Evolutionary conservation across 345 rosid species (phyloP), one percentile per base, ranked within the genome.

Genomic region (Isatis tinctoria): DNA sequence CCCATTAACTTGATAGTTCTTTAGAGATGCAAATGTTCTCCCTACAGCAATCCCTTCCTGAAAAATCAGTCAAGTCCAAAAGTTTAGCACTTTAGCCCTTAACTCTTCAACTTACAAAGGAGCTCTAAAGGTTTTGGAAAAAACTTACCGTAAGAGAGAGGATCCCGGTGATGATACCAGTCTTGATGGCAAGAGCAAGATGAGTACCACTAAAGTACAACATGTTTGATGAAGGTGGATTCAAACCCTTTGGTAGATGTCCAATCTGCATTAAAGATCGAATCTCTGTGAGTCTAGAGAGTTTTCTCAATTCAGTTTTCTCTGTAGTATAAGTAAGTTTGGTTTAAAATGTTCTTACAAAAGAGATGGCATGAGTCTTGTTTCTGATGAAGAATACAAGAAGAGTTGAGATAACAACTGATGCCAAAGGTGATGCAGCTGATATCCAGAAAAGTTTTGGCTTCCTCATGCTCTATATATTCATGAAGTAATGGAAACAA

Each of bases 21-120:
- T 83, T 45, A 96, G 65, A 18, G 93, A 54, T 48, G 99, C 98
- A 86, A 92, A 92, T 18, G 98, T 96, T 72, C 99, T 92, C 65
- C 99, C 99, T 16, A 96, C 98, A 5, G 98, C 98, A 69, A 96
- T 96, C 74, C 98, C 99, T 87, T 96, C 98, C 99, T 96, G 67
- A 5, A 78, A 75, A 72, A 30, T 16, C 59, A 67, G 52, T 33
- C 6, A 66, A n/a, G 10, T 36, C 40, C 37, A 39, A 37, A 39
- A 28, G 3, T 20, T 24, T 52, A 52, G 58, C 57, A 51, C 30
- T 51, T 20, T 2, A 51, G 28, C 24, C 35, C 24, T 45, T 45
- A 57, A 62, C 36, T 33, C 52, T 70, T n/a, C 26, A 41, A 0
- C 27, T 12, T 18, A 48, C 20, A 65, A 60, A 33, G 32, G 17